Percentiles rank a stretch among this genome's conserved stretches.
Conservation (phyloP, 345 rosid genomes). For the Kandelia obovata region DNA sequence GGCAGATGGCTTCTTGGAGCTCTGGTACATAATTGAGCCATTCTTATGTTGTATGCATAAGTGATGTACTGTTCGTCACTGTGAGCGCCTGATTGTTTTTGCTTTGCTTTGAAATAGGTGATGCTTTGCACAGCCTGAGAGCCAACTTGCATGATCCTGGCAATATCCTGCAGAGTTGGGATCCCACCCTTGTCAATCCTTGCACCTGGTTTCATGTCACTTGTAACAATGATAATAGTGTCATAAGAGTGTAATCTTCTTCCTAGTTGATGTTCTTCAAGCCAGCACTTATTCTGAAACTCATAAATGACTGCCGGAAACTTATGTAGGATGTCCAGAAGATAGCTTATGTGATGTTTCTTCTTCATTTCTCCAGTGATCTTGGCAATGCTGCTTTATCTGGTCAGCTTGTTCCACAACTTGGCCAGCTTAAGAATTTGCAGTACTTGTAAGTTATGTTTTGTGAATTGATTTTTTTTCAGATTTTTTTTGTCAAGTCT, state of each 20-base stretch:
- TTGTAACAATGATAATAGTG: slow-evolving; percentile 93
- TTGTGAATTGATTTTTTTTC: slow-evolving; percentile 3
- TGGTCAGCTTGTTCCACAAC: slow-evolving; percentile 91
- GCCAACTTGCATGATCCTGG: slow-evolving; percentile 73
- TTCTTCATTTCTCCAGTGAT: slow-evolving; percentile 46
- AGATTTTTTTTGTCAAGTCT: background rate
- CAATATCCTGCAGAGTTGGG: slow-evolving; percentile 97
- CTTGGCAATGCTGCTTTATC: slow-evolving; percentile 95
- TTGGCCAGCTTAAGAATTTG: slow-evolving; percentile 86
- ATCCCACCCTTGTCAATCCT: slow-evolving; percentile 93
- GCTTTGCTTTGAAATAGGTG: slow-evolving; percentile 51
- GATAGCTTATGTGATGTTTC: slow-evolving; percentile 3
- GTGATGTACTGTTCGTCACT: too few relatives aligned
- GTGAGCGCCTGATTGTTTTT: background rate
- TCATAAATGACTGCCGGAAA: background rate
- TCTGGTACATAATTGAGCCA: too few relatives aligned
- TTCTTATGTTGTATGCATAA: too few relatives aligned
- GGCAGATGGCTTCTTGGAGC: too few relatives aligned
- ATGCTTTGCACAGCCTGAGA: slow-evolving; percentile 86
- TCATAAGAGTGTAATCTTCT: slow-evolving; percentile 73
- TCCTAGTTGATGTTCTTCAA: slow-evolving; percentile 11
- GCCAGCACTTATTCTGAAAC: background rate
- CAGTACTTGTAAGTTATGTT: slow-evolving; percentile 71
- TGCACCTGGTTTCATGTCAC: slow-evolving; percentile 99
- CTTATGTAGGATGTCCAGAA: too few relatives aligned